Evolutionary conservation across 495 filamentous ascomycete species (phyloP), one percentile per base, ranked within the genome.

Genomic region (Pseudomonodictys pantanalensis): DNA sequence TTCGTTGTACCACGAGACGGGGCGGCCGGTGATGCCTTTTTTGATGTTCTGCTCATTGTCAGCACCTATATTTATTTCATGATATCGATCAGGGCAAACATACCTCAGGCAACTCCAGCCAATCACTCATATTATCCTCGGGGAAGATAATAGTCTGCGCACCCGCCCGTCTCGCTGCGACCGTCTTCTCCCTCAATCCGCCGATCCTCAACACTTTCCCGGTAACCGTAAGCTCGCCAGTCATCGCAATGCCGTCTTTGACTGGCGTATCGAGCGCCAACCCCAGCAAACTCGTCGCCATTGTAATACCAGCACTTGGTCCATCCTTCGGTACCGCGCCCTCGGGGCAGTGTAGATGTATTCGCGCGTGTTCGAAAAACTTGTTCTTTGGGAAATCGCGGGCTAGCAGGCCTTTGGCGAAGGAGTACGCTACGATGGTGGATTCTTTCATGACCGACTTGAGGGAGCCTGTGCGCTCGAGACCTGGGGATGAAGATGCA

Each of bases 361-460:
- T 79, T 75, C 86, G 88, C 30, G 95, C 95, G 77, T 95, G 92
- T 69, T 97, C 92, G 66, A 97, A 96, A 80, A 97, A 99, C 61
- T 81, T 79, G 70, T 99, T 99, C 47, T 90, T 83, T 2, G 91
- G 83, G 76, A 91, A 97, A 24, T 88, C 72, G 66, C 81, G 83
- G 23, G 87, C 91, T 81, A 97, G 85, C 53, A 89, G 75, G 3
- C 90, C 87, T 75, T 97, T 97, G 64, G 91, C 86, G 68, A 95
- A 99, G 6, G 88, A 93, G 78, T 99, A 97, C 57, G 95, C 95
- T 60, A 99, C 96, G 35, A 83, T 72, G 0, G 90, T 88, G 7
- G 91, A 96, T 72, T 99, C 95, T 72, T 96, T 97, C 95, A 99
- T 99, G 47, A 99, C 95, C 58, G 83, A 84, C 76, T 95, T 92